phyloP scores from a whole-genome alignment of 164 flowering plant genomes.

The Cinnamomum micranthum region DNA sequence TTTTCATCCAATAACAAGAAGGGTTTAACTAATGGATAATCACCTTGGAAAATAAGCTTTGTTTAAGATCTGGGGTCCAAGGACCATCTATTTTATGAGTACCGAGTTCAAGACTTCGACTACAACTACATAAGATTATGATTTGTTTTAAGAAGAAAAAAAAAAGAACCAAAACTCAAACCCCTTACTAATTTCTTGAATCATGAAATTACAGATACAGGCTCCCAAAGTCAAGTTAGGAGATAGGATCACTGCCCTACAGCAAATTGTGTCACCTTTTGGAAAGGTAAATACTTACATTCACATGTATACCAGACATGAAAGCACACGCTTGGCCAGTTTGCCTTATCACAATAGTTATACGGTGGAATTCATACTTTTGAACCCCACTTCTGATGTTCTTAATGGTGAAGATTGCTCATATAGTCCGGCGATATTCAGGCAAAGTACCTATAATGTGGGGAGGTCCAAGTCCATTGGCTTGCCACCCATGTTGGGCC shows the following conservation, averaged over 20 bases:
- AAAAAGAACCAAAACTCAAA: background rate
- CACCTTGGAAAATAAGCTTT: too few relatives aligned
- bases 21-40: background rate
- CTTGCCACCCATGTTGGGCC: background rate
- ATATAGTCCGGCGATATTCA: too few relatives aligned
- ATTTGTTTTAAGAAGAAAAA: too few relatives aligned
- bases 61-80: too few relatives aligned
- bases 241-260: conserved; percentile 64
- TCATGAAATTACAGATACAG: conserved; percentile 24
- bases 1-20: background rate
- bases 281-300: conserved; percentile 50
- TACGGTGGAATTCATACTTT: too few relatives aligned
- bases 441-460: too few relatives aligned
- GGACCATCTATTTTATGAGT: too few relatives aligned
- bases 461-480: too few relatives aligned
- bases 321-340: background rate
- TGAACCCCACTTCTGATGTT: too few relatives aligned
- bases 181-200: background rate
- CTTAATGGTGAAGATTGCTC: too few relatives aligned
- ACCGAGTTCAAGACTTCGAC: background rate
- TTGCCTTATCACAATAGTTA: too few relatives aligned
- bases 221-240: conserved; percentile 58
- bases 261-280: conserved; percentile 78
- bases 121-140: too few relatives aligned
- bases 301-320: background rate